Base-by-base conservation (phyloP, 495 filamentous ascomycete genomes). In the Usnea hakonensis region DNA sequence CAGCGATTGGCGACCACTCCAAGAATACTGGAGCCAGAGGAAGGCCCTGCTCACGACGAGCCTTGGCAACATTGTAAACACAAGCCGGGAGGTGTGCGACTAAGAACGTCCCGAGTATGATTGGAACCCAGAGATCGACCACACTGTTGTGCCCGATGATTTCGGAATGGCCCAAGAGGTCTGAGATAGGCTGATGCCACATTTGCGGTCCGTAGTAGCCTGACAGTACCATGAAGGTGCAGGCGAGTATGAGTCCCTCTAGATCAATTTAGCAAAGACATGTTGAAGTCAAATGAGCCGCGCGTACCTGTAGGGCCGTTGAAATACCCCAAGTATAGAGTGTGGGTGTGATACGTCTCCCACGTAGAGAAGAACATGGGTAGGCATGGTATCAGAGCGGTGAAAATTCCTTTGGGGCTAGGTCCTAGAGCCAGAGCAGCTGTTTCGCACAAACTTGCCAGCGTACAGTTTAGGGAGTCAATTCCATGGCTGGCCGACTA, bases 321-420 rank as follows among this genome's bases (percentile, higher is more conserved):
- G 81, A 97, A 87, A 73, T 95, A 91, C 38, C 94, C 94, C 5
- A 98, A 86, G 72, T 97, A 98, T 2, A 98, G 78, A 0, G 95
- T 97, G 73, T 98, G 94, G 1, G 94, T 96, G 74, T 98, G 94
- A 73, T 96, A 98, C 3, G 94, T 98, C 73, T 98, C 94, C 94
- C 94, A 98, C 10, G 94, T 98, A 7, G 92, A 97, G 77, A 97
- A 96, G 79, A 96, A 97, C 94, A 98, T 98, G 28, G 94, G 90
- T 11, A 98, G 76, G 66, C 90, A 95, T 2, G 94, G 95, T 58
- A 91, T 83, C 41, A 97, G 75, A 16, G 92, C 91, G 1, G 94
- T 98, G 72, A 94, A 95, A 52, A 91, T 87, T 65, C 94, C 94
- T 9, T 90, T 82, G 59, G 83, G 82, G 11, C 87, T 87, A 11